Base-by-base conservation (phyloP, 371 early-diverging fungal genomes). In the Saksenaea vasiformis region DNA sequence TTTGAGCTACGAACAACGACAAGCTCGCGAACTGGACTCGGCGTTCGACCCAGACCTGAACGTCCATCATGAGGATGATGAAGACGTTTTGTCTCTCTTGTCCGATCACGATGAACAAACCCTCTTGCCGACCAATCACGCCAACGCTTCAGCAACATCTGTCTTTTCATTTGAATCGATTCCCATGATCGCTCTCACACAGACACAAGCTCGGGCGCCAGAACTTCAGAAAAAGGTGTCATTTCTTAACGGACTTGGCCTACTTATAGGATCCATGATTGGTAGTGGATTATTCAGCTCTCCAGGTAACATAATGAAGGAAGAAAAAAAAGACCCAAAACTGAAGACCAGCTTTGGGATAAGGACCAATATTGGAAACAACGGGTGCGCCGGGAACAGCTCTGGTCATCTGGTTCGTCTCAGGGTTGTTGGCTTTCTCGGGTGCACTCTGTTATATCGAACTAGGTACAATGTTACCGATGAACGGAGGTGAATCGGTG, bases 241-340 rank as follows among this genome's bases (percentile, higher is more conserved):
- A 28, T 79, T 91, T 35, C 66, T 83, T 44, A 90, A 90, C 35
- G 92, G 92, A 15, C 78, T 86, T 9, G 87, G 86, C 0, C 78
- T 92, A 39, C 89, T 91, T 8, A 72, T 92, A n/a, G 92, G 93
- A 2, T 66, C 87, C 61, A 94, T 95, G 85, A 87, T 95, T 55
- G 95, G 95, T 4, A 90, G 92, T 56, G 95, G 95, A 1, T 87
- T 94, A 55, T 95, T 94, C 72, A 91, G 93, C 41, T 91, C 93
- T 9, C 93, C 95, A 36, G 79, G 80, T 79, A 76, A 66, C 51
- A 26, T 26, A 38, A 71, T 0, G 69, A 72, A 35, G 57, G 65
- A 19, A 68, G 61, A 62, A 68, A 72, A 54, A 75, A 61, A 65
- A 79, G 83, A 24, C 79, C 82, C 38, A 22, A 22, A 19, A n/a